These are phyloP conservation scores for Suillus bovinus DNA, from an alignment of 768 basidiomycete species.

Conservation along the genomic window DNA sequence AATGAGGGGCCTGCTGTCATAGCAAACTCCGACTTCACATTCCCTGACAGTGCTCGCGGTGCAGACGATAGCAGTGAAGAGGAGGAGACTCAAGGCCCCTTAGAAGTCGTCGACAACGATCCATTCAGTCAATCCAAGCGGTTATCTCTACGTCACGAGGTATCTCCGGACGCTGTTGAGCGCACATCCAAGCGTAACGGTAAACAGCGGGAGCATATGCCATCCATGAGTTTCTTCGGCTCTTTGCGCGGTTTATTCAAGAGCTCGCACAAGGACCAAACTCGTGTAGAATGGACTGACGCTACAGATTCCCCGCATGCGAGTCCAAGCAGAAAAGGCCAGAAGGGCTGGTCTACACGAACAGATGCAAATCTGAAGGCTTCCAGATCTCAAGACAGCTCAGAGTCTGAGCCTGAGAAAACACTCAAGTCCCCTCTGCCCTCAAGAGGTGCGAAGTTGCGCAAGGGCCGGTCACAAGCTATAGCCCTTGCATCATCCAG, in stretches of 20 bases:
- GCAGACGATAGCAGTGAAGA: slow-evolving; percentile 23
- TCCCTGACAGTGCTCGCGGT: not conserved
- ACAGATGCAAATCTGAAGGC: slow-evolving; percentile 25
- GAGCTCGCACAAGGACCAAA: slow-evolving; percentile 18
- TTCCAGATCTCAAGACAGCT: slow-evolving; percentile 8
- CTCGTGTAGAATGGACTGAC: slow-evolving; percentile 16
- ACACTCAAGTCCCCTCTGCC: not conserved
- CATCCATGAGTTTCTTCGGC: slow-evolving; percentile 26
- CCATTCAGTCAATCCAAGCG: slow-evolving; percentile 21
- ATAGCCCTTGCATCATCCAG: not conserved
- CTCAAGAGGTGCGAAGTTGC: slow-evolving; percentile 12
- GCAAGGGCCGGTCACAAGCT: slow-evolving; percentile 12
- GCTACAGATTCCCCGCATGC: not conserved
- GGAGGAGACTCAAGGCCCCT: slow-evolving; percentile 13
- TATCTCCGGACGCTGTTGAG: not conserved
- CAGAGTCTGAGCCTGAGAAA: slow-evolving; percentile 19
- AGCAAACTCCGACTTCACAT: slow-evolving; percentile 4
- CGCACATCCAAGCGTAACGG: slow-evolving; percentile 1
- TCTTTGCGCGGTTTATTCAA: slow-evolving; percentile 28
- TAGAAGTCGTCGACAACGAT: slow-evolving; percentile 28
- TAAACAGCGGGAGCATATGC: slow-evolving; percentile 19
- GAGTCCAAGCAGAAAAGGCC: slow-evolving; percentile 1
- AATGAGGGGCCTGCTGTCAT: slow-evolving; percentile 3
- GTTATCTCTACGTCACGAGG: slow-evolving; percentile 7
- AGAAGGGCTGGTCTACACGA: slow-evolving; percentile 28